phyloP scores from a whole-genome alignment of 345 rosid genomes.

The Eucalyptus polybractea region DNA sequence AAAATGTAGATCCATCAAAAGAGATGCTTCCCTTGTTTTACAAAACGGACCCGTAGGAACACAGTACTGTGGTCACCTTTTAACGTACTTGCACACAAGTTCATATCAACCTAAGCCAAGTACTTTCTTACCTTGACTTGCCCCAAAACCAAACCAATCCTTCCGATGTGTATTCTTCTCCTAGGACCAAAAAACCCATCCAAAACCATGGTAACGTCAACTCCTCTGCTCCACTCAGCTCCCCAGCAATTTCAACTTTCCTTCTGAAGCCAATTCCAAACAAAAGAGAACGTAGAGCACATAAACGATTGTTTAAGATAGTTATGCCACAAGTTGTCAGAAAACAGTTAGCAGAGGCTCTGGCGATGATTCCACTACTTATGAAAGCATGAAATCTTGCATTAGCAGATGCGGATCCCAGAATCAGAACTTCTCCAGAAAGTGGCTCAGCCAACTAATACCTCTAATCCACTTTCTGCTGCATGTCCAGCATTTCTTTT shows the following conservation, averaged over 20 bases:
- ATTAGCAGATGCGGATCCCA: background rate
- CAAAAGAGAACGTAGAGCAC: background rate
- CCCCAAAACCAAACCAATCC: background rate
- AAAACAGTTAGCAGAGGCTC: background rate
- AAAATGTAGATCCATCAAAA: background rate
- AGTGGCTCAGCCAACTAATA: background rate
- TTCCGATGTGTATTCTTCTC: background rate
- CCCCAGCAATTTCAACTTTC: background rate
- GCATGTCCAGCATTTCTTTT: conserved; percentile 44
- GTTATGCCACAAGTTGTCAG: background rate
- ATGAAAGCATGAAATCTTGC: background rate
- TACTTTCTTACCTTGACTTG: background rate
- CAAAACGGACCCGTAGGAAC: background rate
- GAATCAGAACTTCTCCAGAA: background rate
- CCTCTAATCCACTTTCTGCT: background rate
- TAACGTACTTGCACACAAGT: background rate
- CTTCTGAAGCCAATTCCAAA: background rate
- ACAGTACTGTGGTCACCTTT: background rate
- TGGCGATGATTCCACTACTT: background rate
- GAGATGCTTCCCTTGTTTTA: background rate
- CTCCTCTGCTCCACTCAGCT: background rate
- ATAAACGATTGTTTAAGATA: background rate
- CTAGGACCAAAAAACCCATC: background rate
- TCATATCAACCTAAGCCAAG: background rate
- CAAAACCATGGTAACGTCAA: background rate